Base-by-base conservation (phyloP, 805 yeast species). In the Brettanomyces bruxellensis region DNA sequence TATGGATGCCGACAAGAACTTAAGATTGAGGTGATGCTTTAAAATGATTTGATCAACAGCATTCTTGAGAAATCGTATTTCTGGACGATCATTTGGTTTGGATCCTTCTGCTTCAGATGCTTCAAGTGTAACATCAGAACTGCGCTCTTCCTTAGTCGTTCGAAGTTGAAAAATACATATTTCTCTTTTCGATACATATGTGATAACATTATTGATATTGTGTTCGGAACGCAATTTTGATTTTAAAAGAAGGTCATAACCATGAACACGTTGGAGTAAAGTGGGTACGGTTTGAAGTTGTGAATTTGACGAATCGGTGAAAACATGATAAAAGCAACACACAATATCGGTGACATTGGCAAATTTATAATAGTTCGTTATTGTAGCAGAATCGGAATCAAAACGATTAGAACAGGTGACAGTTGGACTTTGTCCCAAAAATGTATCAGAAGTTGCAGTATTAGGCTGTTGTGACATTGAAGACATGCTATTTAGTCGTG, bases 161-260 rank as follows among this genome's bases (percentile, higher is more conserved):
- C 59, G 61, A 8, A 61, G 45, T 45, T 61, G 66, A 43, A 61
- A 63, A 4, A 63, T 45, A 45, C 66, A 64, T 3, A 64, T 52
- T 40, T 62, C 67, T 32, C 53, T 55, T 45, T 60, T 58, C 2
- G 64, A 60, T 3, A 57, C 59, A 43, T 58, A 60, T 6, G 65
- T 54, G 22, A 64, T 52, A 1, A 56, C 52, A 44, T 63, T 62
- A 7, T 49, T 44, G 28, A 63, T 62, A 5, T 53, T 51, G 44
- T 61, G 62, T 40, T 64, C 65, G n/a, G 48, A 50, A 2, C 47
- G 51, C 18, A 61, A 42, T 45, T 61, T 61, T 1, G 47, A 24
- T 39, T 54, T 56, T 11, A 64, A 55, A 12, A 55, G 38, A 18
- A 46, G 44, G 39, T 64, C 68, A 43, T 61, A 62, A 23, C 52